Evolutionary conservation across 2,329 filamentous ascomycete genomes (phyloP).

Genomic region (Beauveria caledonica): DNA sequence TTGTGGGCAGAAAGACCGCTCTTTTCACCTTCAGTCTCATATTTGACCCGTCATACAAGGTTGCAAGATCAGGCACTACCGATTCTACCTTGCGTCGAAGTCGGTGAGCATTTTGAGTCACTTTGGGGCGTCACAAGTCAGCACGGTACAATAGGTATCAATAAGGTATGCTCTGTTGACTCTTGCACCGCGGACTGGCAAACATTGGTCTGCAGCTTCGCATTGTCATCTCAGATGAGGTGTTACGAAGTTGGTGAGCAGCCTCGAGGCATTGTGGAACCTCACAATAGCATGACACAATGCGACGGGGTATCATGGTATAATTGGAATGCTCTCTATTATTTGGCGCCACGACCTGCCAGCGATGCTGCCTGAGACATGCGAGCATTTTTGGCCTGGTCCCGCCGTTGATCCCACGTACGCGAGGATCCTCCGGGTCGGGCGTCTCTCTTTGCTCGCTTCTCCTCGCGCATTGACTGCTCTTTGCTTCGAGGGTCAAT

Average conservation of each 20-base stretch:
- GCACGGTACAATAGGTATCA: too few species aligned
- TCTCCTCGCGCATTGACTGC: conserved; percentile 59
- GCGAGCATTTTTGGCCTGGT: conserved; percentile 47
- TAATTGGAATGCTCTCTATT: conserved; percentile 8
- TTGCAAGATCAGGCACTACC: too few species aligned
- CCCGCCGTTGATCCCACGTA: conserved; percentile 43
- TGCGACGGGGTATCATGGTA: conserved; percentile 1
- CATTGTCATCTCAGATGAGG: not conserved
- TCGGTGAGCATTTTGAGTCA: too few species aligned
- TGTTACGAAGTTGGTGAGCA: not conserved
- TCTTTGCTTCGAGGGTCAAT: conserved; percentile 87
- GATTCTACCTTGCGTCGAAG: too few species aligned
- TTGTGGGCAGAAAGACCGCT: not conserved
- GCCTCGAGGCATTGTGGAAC: not conserved
- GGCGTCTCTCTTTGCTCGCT: conserved; percentile 49
- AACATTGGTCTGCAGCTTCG: not conserved
- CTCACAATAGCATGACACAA: not conserved
- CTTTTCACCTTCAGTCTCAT: too few species aligned
- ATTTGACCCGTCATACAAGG: too few species aligned
- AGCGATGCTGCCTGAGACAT: conserved; percentile 45
- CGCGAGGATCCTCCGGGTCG: conserved; percentile 45
- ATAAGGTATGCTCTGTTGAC: too few species aligned
- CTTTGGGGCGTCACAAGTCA: too few species aligned
- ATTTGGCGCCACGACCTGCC: conserved; percentile 49
- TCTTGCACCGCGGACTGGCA: not conserved